Conservation (phyloP, 345 rosid genomes). For the Euphorbia tirucalli region DNA sequence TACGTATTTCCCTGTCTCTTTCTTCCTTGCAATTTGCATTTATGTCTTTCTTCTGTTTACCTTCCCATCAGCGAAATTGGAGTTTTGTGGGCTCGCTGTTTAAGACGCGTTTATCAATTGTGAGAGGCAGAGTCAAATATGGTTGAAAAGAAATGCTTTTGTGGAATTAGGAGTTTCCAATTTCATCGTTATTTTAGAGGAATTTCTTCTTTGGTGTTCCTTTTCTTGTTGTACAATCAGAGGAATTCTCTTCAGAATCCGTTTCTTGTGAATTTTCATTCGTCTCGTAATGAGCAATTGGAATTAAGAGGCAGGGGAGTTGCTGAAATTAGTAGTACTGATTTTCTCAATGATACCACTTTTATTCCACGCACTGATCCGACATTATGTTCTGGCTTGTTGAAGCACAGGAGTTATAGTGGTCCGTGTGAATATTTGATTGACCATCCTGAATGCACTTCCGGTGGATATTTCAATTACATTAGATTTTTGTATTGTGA, state of each 20-base stretch:
- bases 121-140: not conserved
- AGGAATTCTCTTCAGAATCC: conserved; percentile 8
- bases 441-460: conserved; percentile 60
- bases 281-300: not conserved
- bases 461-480: conserved; percentile 79
- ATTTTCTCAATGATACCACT: not conserved
- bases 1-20: not conserved
- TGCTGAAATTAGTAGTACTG: conserved; percentile 7
- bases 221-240: conserved; percentile 18
- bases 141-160: not conserved
- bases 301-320: not conserved
- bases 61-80: not conserved
- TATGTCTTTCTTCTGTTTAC: not conserved
- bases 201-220: conserved; percentile 15
- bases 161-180: not conserved
- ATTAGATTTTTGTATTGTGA: conserved; percentile 71
- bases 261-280: not conserved
- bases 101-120: not conserved
- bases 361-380: conserved; percentile 7
- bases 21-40: not conserved
- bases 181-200: conserved; percentile 13
- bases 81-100: not conserved
- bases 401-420: conserved; percentile 16
- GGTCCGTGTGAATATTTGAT: conserved; percentile 49
- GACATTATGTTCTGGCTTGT: conserved; percentile 21